These are phyloP conservation scores for Nannochloropsis granulata DNA, from an alignment of 108 stramenopile genomes.

Conservation along the genomic window DNA sequence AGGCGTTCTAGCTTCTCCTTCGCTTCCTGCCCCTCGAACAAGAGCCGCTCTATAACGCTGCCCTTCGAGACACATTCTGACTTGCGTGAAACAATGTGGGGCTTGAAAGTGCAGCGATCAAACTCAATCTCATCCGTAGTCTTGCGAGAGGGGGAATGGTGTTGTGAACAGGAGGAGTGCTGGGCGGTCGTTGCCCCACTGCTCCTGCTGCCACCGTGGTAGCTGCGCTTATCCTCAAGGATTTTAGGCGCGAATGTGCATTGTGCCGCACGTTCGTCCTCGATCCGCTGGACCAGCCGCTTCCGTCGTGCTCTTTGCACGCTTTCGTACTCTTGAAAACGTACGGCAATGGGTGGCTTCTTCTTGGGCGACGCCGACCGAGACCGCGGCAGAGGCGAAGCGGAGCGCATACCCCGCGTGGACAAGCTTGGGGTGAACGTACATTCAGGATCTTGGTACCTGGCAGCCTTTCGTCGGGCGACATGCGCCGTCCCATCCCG, in stretches of 20 bases:
- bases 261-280: neutral
- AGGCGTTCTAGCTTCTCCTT: neutral
- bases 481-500: neutral
- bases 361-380: neutral
- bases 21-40: neutral
- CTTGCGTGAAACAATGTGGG: neutral
- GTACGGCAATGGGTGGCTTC: neutral
- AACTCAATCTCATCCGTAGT: neutral
- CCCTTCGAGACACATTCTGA: neutral
- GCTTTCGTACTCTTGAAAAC: neutral
- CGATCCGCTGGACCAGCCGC: neutral
- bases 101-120: neutral
- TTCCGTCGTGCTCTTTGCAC: neutral
- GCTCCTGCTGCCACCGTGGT: neutral
- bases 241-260: neutral
- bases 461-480: neutral
- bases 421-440: neutral
- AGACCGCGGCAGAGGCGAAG: neutral
- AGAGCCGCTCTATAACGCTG: neutral
- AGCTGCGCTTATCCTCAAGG: neutral
- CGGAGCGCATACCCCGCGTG: neutral
- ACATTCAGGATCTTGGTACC: neutral
- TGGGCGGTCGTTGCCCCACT: neutral
- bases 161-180: neutral
- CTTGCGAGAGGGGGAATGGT: neutral